Percentiles rank a stretch among this genome's conserved stretches.
These are phyloP conservation scores for Phialophora chinensis DNA, from an alignment of 2,329 filamentous ascomycete species.

Conservation along the genomic window DNA sequence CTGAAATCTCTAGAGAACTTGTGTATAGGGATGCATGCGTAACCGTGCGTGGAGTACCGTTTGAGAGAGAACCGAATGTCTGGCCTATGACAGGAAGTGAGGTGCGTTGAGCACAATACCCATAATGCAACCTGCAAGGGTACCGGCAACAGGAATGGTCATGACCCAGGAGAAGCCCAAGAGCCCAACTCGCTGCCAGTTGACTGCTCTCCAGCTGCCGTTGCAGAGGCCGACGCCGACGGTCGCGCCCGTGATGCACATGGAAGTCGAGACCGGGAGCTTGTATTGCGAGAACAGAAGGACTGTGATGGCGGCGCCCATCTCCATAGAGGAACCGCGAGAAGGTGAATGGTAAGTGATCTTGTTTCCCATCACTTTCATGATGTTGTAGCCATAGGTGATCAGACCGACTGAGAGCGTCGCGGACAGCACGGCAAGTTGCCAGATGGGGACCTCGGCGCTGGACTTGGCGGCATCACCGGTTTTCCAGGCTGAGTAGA, in stretches of 20 bases:
- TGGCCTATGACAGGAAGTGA: slow-evolving; percentile 51
- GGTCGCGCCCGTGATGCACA: slow-evolving; percentile 81
- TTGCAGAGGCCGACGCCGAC: slow-evolving; percentile 81
- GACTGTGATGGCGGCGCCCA: slow-evolving; percentile 78
- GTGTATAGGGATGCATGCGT: background rate
- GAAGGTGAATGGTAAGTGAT: slow-evolving; percentile 72
- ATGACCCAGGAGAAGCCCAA: slow-evolving; percentile 71
- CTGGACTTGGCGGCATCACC: slow-evolving; percentile 67
- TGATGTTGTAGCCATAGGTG: slow-evolving; percentile 83
- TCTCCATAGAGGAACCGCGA: slow-evolving; percentile 73
- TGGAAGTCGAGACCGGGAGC: slow-evolving; percentile 76
- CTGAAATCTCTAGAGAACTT: background rate
- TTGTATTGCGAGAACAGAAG: slow-evolving; percentile 76
- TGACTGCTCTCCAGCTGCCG: slow-evolving; percentile 72
- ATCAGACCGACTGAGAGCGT: slow-evolving; percentile 71
- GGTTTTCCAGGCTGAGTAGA: slow-evolving; percentile 71
- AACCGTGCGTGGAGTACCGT: background rate
- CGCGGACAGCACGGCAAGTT: slow-evolving; percentile 70
- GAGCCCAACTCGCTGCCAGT: slow-evolving; percentile 74
- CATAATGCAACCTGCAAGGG: slow-evolving; percentile 61
- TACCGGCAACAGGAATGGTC: slow-evolving; percentile 68
- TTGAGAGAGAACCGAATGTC: background rate
- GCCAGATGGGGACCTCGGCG: slow-evolving; percentile 73
- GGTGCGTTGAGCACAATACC: slow-evolving; percentile 64
- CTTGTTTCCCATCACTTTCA: slow-evolving; percentile 86